Evolutionary conservation across 2,329 filamentous ascomycete genomes (phyloP).

Genomic region (Trichoderma koningii): DNA sequence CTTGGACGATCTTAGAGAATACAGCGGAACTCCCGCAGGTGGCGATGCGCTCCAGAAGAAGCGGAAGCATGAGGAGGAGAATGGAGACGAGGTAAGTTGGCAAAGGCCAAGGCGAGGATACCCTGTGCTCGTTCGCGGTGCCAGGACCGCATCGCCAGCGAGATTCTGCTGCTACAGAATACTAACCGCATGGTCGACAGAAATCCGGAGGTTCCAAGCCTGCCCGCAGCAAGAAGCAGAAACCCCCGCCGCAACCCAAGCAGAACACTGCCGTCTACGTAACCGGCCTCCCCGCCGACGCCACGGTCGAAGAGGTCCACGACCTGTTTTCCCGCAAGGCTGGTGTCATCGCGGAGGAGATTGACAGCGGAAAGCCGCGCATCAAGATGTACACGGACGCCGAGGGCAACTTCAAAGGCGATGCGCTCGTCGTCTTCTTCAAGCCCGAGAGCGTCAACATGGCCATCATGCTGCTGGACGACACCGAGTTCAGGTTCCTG

Average conservation of each 20-base stretch:
- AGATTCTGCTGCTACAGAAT: not conserved
- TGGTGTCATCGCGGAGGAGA: conserved; percentile 91
- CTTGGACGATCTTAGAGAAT: conserved; percentile 44
- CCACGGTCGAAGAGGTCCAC: conserved; percentile 76
- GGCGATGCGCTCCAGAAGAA: conserved; percentile 41
- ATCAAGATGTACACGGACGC: conserved; percentile 92
- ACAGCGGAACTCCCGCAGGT: conserved; percentile 34
- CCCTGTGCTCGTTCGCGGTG: conserved; percentile 5
- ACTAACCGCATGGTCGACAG: conserved; percentile 28
- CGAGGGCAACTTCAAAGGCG: conserved; percentile 84
- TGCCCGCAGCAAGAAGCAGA: conserved; percentile 49
- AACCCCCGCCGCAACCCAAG: conserved; percentile 52
- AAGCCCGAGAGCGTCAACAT: conserved; percentile 89
- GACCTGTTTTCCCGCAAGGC: conserved; percentile 81
- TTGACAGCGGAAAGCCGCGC: conserved; percentile 81
- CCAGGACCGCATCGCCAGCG: not conserved
- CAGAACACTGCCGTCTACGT: conserved; percentile 93
- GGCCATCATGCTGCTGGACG: conserved; percentile 78
- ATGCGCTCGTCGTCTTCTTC: conserved; percentile 92
- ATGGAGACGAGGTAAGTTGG: conserved; percentile 48
- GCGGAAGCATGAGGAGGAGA: conserved; percentile 46
- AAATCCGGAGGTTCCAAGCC: conserved; percentile 40
- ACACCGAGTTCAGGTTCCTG: conserved; percentile 74
- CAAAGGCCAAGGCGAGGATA: not conserved
- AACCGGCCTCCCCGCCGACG: conserved; percentile 80